phyloP scores from a whole-genome alignment of 2,329 filamentous ascomycete genomes.

The Chaetomium olivaceum region DNA sequence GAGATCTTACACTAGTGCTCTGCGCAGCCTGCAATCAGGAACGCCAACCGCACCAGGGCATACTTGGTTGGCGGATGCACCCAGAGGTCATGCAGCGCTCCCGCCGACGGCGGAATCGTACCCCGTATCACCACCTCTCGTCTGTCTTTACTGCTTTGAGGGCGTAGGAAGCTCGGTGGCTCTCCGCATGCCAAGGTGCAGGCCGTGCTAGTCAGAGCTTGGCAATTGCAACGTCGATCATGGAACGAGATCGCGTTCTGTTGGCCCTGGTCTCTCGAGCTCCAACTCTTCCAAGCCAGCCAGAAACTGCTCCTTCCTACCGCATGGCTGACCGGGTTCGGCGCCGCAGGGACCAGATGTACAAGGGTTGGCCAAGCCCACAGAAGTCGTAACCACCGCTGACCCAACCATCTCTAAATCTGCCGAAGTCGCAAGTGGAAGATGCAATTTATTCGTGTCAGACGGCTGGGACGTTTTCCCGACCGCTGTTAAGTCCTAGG shows the following conservation, averaged over 20 bases:
- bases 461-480: constrained; percentile 2
- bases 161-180: neutral
- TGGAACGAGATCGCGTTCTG: neutral
- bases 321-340: neutral
- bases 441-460: constrained; percentile 1
- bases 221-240: neutral
- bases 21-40: neutral
- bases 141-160: neutral
- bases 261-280: neutral
- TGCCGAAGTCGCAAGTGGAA: neutral
- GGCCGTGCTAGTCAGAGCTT: neutral
- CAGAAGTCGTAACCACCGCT: neutral
- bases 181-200: constrained; percentile 7
- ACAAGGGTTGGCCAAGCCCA: neutral
- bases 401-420: neutral
- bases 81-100: neutral
- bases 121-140: constrained; percentile 3
- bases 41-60: neutral
- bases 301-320: neutral
- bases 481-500: neutral
- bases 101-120: neutral
- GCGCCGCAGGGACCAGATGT: neutral
- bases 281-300: neutral
- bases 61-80: neutral
- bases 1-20: constrained; percentile 1